phyloP scores from a whole-genome alignment of 176 grass and related monocot genomes.

The Puccinellia tenuiflora region DNA sequence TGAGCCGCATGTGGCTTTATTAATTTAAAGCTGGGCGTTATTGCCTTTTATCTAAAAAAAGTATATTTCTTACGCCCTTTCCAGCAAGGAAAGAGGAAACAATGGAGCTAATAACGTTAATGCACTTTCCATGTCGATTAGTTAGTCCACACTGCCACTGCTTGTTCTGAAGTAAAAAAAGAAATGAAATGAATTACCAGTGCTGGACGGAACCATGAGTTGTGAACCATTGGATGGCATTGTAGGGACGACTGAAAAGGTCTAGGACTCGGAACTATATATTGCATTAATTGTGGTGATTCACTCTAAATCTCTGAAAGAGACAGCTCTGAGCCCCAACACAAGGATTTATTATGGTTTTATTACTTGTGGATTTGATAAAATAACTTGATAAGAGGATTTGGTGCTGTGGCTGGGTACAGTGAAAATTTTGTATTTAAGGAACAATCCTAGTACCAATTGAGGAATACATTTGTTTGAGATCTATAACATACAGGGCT shows the following conservation, averaged over 20 bases:
- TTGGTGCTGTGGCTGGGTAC: neutral
- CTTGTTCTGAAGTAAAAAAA: no score
- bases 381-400: neutral
- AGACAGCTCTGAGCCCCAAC: neutral
- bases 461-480: constrained; percentile 14
- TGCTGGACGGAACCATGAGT: neutral
- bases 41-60: no score
- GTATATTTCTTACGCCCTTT: neutral
- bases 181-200: no score
- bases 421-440: neutral
- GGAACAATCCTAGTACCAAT: neutral
- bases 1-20: no score
- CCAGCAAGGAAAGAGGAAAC: neutral
- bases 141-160: neutral
- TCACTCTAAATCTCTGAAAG: neutral
- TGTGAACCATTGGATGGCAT: neutral
- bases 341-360: neutral
- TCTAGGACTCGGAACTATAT: neutral
- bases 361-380: constrained; percentile 3
- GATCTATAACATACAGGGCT: neutral
- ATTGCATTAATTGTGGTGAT: neutral
- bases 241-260: neutral
- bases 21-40: no score
- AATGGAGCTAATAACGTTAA: neutral
- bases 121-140: neutral